These are phyloP conservation scores for Aspergillus sparsus DNA, from an alignment of 495 filamentous ascomycete genomes.

Conservation along the genomic window DNA sequence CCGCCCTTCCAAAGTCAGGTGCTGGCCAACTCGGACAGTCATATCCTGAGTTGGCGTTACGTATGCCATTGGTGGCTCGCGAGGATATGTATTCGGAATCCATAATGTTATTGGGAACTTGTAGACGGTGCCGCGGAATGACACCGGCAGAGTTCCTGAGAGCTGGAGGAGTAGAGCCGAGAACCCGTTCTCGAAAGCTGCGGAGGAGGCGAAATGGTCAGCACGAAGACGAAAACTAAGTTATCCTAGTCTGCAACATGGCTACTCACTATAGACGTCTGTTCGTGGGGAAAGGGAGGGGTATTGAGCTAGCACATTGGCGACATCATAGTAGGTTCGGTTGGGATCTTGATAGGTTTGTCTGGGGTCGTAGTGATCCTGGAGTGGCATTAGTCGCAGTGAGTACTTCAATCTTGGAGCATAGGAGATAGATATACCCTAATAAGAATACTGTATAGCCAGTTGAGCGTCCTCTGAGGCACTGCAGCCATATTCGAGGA, in stretches of 20 bases:
- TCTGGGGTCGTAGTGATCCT: conserved; percentile 92
- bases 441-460: conserved; percentile 88
- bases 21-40: conserved; percentile 85
- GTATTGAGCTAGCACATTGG: conserved; percentile 75
- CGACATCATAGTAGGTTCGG: conserved; percentile 89
- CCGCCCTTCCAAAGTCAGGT: conserved; percentile 91
- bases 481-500: conserved; percentile 66
- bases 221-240: not conserved
- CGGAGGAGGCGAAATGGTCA: conserved; percentile 11
- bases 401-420: too few species aligned
- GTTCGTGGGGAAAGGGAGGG: conserved; percentile 87
- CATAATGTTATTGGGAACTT: conserved; percentile 90
- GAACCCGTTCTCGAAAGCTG: conserved; percentile 86
- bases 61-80: conserved; percentile 80
- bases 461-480: conserved; percentile 85
- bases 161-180: conserved; percentile 87
- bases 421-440: conserved; percentile 54
- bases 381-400: conserved; percentile 13
- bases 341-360: conserved; percentile 90
- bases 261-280: conserved; percentile 88
- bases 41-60: conserved; percentile 87
- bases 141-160: conserved; percentile 80
- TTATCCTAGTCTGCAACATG: not conserved
- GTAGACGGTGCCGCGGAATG: conserved; percentile 86
- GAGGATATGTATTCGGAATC: conserved; percentile 92